These are phyloP conservation scores for Cladophialophora carrionii DNA, from an alignment of 2,329 filamentous ascomycete genomes.

Conservation along the genomic window DNA sequence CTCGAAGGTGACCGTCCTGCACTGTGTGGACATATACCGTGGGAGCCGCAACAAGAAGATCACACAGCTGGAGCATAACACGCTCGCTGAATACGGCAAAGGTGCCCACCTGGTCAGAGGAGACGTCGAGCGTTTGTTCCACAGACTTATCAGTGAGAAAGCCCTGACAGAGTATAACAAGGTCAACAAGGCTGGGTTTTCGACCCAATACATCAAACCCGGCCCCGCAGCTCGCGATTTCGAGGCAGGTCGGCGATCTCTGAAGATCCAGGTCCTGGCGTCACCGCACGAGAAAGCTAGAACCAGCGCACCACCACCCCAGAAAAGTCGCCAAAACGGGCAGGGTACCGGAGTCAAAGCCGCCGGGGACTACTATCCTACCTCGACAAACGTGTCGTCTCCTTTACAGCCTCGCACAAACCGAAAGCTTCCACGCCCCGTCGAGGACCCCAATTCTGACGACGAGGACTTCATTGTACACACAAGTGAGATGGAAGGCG, in stretches of 20 bases:
- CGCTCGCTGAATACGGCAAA: slow-evolving; percentile 64
- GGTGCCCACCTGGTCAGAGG: slow-evolving; percentile 71
- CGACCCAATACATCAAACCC: slow-evolving; percentile 66
- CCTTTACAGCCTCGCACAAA: slow-evolving; percentile 57
- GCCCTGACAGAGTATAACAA: slow-evolving; percentile 72
- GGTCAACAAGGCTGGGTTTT: slow-evolving; percentile 65
- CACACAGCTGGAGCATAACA: slow-evolving; percentile 57
- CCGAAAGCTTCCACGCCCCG: slow-evolving; percentile 42
- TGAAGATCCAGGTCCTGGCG: slow-evolving; percentile 60
- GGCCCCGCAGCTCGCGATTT: slow-evolving; percentile 55
- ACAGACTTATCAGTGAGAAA: slow-evolving; percentile 72
- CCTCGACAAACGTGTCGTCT: slow-evolving; percentile 70
- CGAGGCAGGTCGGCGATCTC: slow-evolving; percentile 46
- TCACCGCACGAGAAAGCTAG: slow-evolving; percentile 50
- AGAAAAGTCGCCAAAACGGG: slow-evolving; percentile 40
- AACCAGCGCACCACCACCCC: slow-evolving; percentile 38
- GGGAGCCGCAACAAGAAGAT: slow-evolving; percentile 68
- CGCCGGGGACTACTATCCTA: slow-evolving; percentile 51
- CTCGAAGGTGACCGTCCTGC: slow-evolving; percentile 70
- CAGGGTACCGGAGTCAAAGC: slow-evolving; percentile 43
- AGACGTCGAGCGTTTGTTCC: slow-evolving; percentile 83
- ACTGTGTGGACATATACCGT: slow-evolving; percentile 82
- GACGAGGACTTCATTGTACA: slow-evolving; percentile 30
- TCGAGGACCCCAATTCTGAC: slow-evolving; percentile 31
- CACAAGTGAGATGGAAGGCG: slow-evolving; percentile 40